Conservation (phyloP, 2,329 filamentous ascomycete species). For the Cyphellophora europaea region DNA sequence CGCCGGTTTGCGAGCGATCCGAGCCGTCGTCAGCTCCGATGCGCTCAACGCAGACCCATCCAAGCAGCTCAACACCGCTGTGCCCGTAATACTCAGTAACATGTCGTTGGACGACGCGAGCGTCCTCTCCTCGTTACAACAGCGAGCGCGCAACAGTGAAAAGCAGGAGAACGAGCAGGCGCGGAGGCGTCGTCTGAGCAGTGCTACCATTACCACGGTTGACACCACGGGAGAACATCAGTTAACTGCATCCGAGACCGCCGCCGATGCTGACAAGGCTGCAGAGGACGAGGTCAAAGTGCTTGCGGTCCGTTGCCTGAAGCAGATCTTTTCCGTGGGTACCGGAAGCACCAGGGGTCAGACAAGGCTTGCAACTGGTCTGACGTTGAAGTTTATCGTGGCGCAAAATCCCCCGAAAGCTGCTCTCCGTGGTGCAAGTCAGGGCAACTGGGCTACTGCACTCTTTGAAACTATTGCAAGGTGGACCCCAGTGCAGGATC, state of each 20-base stretch:
- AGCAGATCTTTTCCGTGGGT: constrained; percentile 67
- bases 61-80: constrained; percentile 65
- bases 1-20: constrained; percentile 67
- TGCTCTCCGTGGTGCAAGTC: constrained; percentile 31
- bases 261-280: constrained; percentile 77
- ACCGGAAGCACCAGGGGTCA: constrained; percentile 63
- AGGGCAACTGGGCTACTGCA: constrained; percentile 68
- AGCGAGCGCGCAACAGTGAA: constrained; percentile 59
- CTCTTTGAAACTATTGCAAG: constrained; percentile 70
- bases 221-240: constrained; percentile 62
- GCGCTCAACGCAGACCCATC: constrained; percentile 65
- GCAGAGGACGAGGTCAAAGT: constrained; percentile 83
- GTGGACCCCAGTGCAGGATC: constrained; percentile 90
- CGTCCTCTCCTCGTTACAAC: constrained; percentile 58
- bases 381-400: constrained; percentile 65
- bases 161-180: constrained; percentile 57
- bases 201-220: constrained; percentile 65
- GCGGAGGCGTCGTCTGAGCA: constrained; percentile 62
- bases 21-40: constrained; percentile 70
- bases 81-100: constrained; percentile 81
- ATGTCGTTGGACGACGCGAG: constrained; percentile 66
- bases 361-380: constrained; percentile 64
- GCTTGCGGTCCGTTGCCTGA: constrained; percentile 74
- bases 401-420: constrained; percentile 44
- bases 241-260: constrained; percentile 60